A percentile compares a stretch with the other conserved stretches of the same genome.
These are phyloP conservation scores for Wickerhamomyces subpelliculosus DNA, from an alignment of 805 yeast species.

Conservation along the genomic window DNA sequence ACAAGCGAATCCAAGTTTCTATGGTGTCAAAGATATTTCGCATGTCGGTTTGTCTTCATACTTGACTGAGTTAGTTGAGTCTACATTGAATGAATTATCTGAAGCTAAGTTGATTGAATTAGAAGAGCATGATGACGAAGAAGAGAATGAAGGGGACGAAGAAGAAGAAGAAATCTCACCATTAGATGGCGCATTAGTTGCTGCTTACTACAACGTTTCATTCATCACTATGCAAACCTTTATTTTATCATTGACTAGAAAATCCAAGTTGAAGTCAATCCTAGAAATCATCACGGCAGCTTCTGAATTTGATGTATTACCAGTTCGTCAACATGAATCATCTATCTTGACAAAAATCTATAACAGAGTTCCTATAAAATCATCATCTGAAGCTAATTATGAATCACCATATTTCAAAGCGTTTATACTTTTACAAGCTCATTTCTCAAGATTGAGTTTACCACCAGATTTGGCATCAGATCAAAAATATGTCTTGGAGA, in stretches of 20 bases:
- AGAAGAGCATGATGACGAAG: conserved; percentile 31
- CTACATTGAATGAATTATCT: conserved; percentile 52
- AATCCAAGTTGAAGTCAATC: conserved; percentile 52
- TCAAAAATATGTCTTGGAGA: conserved; percentile 43
- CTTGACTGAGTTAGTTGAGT: conserved; percentile 79
- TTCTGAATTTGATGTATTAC: conserved; percentile 62
- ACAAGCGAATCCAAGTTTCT: conserved; percentile 79
- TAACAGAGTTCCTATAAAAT: conserved; percentile 56
- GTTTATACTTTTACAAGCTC: conserved; percentile 72
- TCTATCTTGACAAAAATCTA: conserved; percentile 41
- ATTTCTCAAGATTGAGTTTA: conserved; percentile 58
- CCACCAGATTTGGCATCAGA: conserved; percentile 60
- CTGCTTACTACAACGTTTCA: conserved; percentile 64
- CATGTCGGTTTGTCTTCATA: conserved; percentile 71
- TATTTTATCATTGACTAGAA: conserved; percentile 39
- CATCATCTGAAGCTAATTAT: conserved; percentile 23
- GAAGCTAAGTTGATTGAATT: conserved; percentile 59
- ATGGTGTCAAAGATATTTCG: conserved; percentile 64
- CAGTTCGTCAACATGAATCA: conserved; percentile 58
- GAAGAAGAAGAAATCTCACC: conserved; percentile 40
- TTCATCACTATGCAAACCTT: conserved; percentile 63
- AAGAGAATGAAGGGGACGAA: conserved; percentile 26
- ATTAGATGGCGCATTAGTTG: conserved; percentile 63
- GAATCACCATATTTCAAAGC: conserved; percentile 61
- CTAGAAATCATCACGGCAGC: conserved; percentile 63